Evolutionary conservation across 2,329 filamentous ascomycete species (phyloP).

Genomic region (Talaromyces piceae): DNA sequence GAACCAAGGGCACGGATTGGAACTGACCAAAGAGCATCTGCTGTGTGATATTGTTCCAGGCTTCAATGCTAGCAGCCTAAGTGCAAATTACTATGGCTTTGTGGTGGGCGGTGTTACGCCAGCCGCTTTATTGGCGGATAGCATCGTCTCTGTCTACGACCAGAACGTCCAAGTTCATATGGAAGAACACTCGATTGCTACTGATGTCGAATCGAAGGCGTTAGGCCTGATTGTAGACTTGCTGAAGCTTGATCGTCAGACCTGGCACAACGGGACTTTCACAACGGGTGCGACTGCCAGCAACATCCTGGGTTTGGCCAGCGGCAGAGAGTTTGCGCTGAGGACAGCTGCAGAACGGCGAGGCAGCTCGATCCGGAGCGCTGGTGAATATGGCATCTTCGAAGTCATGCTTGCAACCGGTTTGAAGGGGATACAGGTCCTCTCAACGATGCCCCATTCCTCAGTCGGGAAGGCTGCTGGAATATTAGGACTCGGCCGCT

Average conservation of each 20-base stretch:
- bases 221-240: slow-evolving; percentile 63
- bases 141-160: slow-evolving; percentile 71
- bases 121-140: slow-evolving; percentile 73
- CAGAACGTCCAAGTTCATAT: slow-evolving; percentile 82
- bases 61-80: slow-evolving; percentile 59
- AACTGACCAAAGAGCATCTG: slow-evolving; percentile 31
- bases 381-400: slow-evolving; percentile 64
- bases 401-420: slow-evolving; percentile 58
- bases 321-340: slow-evolving; percentile 58
- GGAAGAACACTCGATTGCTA: slow-evolving; percentile 65
- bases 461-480: slow-evolving; percentile 78
- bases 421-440: slow-evolving; percentile 61
- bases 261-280: slow-evolving; percentile 69
- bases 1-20: slow-evolving; percentile 23
- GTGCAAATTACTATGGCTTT: slow-evolving; percentile 75
- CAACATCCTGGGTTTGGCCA: slow-evolving; percentile 59
- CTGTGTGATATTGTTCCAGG: slow-evolving; percentile 41
- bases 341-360: slow-evolving; percentile 36
- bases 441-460: slow-evolving; percentile 78
- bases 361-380: slow-evolving; percentile 31
- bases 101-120: slow-evolving; percentile 77
- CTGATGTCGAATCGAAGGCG: slow-evolving; percentile 66
- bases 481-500: slow-evolving; percentile 68
- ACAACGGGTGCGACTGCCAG: slow-evolving; percentile 65
- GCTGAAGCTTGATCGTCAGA: slow-evolving; percentile 48